Percentiles rank a stretch among this genome's conserved stretches.
phyloP scores from a whole-genome alignment of 192 early-diverging fungal species.

The Rhizoclosmatium globosum region DNA sequence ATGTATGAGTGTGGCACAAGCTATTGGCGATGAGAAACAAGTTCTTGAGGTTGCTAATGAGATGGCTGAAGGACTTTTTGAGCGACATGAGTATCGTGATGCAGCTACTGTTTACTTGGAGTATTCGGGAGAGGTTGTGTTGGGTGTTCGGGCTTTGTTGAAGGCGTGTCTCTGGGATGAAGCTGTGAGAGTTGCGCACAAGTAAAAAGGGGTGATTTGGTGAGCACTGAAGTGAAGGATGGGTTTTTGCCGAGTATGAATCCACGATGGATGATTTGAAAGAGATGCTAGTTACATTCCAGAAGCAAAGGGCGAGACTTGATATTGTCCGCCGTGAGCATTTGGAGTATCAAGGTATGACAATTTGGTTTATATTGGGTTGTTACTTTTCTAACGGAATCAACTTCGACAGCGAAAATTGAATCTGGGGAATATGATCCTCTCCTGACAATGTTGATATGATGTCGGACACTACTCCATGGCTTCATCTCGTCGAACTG shows the following conservation, averaged over 20 bases:
- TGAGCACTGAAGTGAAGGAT: constrained; percentile 71
- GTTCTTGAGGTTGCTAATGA: constrained; percentile 62
- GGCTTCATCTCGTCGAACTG: constrained; percentile 82
- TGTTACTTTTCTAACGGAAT: not conserved
- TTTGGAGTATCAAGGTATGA: constrained; percentile 41
- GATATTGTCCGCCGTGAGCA: constrained; percentile 65
- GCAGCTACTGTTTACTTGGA: constrained; percentile 79
- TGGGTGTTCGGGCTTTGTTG: constrained; percentile 72
- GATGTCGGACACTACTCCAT: constrained; percentile 96
- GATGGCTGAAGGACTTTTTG: constrained; percentile 55
- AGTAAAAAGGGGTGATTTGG: constrained; percentile 70
- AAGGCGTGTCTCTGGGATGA: constrained; percentile 82
- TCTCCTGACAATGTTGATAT: constrained; percentile 88
- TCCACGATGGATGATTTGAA: constrained; percentile 67
- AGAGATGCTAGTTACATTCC: constrained; percentile 66
- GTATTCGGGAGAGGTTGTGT: constrained; percentile 73
- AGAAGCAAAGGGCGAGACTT: constrained; percentile 66
- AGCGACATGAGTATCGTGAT: constrained; percentile 67
- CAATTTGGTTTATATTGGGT: not conserved
- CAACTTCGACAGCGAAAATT: not conserved
- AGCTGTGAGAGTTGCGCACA: constrained; percentile 70
- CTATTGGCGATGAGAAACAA: constrained; percentile 56
- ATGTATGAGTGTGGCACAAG: constrained; percentile 68
- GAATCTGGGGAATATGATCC: constrained; percentile 55
- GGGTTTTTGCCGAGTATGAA: constrained; percentile 18